Conservation (phyloP, 768 basidiomycete species). For the Pisolithus tinctorius region DNA sequence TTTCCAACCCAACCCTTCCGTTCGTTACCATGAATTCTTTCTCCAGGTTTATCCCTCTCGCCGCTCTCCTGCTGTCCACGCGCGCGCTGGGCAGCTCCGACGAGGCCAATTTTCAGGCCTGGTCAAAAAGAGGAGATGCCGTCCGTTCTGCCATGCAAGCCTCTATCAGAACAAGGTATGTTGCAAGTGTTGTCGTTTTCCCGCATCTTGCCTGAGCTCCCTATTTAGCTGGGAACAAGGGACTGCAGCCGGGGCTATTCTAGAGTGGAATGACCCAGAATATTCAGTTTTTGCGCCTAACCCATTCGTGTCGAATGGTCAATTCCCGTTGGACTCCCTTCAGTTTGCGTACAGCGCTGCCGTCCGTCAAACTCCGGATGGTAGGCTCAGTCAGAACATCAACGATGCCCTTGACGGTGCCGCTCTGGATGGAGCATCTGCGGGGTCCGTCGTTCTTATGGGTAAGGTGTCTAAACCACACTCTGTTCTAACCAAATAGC, state of each 20-base stretch:
- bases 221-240: slow-evolving; percentile 25
- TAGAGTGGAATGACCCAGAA: slow-evolving; percentile 19
- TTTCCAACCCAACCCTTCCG: background rate
- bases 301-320: slow-evolving; percentile 13
- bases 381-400: slow-evolving; percentile 21
- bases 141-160: slow-evolving; percentile 17
- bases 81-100: background rate
- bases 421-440: slow-evolving; percentile 23
- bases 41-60: background rate
- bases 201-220: background rate
- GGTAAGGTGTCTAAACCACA: slow-evolving; percentile 5
- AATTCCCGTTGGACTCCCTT: slow-evolving; percentile 15
- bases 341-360: slow-evolving; percentile 22
- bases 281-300: slow-evolving; percentile 19
- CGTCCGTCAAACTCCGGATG: slow-evolving; percentile 21
- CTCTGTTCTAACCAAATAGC: background rate
- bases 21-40: background rate
- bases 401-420: slow-evolving; percentile 22
- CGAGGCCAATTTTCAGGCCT: background rate
- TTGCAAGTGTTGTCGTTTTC: background rate
- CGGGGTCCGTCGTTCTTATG: slow-evolving; percentile 19
- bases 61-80: background rate
- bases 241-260: slow-evolving; percentile 18
- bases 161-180: slow-evolving; percentile 23
- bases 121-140: background rate